A percentile compares a stretch with the other conserved stretches of the same genome.
These are phyloP conservation scores for Penicillium samsonianum DNA, from an alignment of 495 filamentous ascomycete genomes.

Conservation along the genomic window DNA sequence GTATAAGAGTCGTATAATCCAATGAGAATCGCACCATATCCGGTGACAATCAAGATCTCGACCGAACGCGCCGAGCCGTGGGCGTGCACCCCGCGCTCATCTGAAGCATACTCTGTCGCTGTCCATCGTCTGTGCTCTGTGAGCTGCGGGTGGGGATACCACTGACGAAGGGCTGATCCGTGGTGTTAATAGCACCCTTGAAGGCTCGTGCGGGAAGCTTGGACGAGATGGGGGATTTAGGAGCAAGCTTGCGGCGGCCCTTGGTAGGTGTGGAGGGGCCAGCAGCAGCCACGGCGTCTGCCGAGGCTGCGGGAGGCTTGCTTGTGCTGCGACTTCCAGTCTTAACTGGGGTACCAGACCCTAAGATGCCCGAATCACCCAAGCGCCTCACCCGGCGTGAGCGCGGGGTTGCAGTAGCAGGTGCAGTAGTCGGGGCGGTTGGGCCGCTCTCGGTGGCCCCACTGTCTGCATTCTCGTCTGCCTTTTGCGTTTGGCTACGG, in stretches of 20 bases:
- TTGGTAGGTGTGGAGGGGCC: conserved; percentile 33
- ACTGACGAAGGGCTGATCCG: conserved; percentile 25
- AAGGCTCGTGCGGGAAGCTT: conserved; percentile 21
- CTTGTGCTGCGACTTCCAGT: conserved; percentile 25
- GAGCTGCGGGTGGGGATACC: conserved; percentile 27
- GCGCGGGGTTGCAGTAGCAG: conserved; percentile 35
- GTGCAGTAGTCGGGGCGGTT: conserved; percentile 27
- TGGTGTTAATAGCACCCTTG: conserved; percentile 12
- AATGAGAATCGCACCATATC: not conserved
- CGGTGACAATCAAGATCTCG: conserved; percentile 26
- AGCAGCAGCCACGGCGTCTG: conserved; percentile 7
- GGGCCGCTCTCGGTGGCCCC: conserved; percentile 16
- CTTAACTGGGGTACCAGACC: conserved; percentile 29
- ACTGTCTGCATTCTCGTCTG: conserved; percentile 12
- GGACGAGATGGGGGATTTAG: conserved; percentile 38
- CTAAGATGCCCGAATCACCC: conserved; percentile 28
- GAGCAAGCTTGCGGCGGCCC: conserved; percentile 43
- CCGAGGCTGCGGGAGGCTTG: conserved; percentile 23
- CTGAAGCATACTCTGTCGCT: conserved; percentile 38
- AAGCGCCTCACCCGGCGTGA: conserved; percentile 42
- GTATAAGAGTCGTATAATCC: not conserved
- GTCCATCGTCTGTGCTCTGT: conserved; percentile 22
- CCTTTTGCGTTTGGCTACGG: conserved; percentile 27
- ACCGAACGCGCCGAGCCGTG: conserved; percentile 42
- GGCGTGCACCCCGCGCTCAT: conserved; percentile 45